Conservation (phyloP, 345 rosid genomes). For the Populus pruinosa region DNA sequence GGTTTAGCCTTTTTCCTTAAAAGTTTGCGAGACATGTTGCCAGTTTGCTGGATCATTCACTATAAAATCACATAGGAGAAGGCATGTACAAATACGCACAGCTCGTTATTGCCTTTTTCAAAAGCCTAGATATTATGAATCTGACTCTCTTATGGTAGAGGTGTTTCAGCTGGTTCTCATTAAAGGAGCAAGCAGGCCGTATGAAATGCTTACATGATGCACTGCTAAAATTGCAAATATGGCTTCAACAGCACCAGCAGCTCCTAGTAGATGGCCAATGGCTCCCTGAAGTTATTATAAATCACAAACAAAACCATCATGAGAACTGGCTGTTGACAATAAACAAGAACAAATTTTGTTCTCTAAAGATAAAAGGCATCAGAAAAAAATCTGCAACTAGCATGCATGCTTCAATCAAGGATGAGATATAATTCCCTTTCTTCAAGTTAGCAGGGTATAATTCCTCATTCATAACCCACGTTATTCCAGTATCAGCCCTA, state of each 20-base stretch:
- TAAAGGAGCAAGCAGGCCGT: not conserved
- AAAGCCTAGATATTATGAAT: not conserved
- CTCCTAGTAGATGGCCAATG: slow-evolving; percentile 97
- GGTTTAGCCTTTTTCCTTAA: not conserved
- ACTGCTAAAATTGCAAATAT: slow-evolving; percentile 74
- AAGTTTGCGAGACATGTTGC: not conserved
- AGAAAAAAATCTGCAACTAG: not conserved
- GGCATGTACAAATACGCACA: not conserved
- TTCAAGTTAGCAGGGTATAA: not conserved
- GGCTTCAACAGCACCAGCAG: slow-evolving; percentile 94
- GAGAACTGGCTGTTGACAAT: not conserved
- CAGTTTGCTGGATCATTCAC: not conserved
- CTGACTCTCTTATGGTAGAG: not conserved
- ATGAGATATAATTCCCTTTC: not conserved
- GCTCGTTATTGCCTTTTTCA: not conserved
- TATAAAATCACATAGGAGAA: not conserved
- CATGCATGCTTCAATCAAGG: not conserved
- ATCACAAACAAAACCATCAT: not conserved
- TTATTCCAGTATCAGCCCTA: not conserved
- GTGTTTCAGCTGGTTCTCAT: not conserved
- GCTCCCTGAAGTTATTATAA: slow-evolving; percentile 57
- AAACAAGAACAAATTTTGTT: not conserved
- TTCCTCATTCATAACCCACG: not conserved
- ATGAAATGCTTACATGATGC: slow-evolving; percentile 45
- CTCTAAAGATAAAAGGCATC: not conserved